Conservation (phyloP, 2,329 filamentous ascomycete species). For the Sclerotinia nivalis region DNA sequence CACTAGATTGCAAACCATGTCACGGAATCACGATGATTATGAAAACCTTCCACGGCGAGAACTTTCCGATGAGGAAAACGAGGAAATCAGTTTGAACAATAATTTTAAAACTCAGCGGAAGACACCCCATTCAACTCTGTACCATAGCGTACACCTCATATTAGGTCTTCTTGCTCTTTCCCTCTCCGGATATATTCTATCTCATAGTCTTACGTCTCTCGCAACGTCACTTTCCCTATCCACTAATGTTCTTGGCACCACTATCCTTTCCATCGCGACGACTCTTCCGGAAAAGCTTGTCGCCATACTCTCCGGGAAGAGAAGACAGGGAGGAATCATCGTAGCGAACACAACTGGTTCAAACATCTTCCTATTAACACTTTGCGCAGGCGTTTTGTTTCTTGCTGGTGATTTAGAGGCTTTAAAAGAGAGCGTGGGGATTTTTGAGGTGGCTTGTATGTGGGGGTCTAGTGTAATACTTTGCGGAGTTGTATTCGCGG, state of each 20-base stretch:
- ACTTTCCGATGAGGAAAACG: neutral
- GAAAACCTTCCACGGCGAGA: neutral
- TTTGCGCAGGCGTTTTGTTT: conserved; percentile 50
- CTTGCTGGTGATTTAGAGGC: conserved; percentile 36
- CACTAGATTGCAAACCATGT: neutral
- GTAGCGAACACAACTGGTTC: conserved; percentile 55
- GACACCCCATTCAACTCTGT: conserved; percentile 36
- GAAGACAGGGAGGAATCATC: conserved; percentile 51
- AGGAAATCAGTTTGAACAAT: neutral
- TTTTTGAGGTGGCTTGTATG: conserved; percentile 40
- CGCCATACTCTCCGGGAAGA: conserved; percentile 49
- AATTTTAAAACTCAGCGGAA: neutral
- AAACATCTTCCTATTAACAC: conserved; percentile 55
- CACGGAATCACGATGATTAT: neutral
- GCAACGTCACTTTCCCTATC: conserved; percentile 47
- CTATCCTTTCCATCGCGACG: conserved; percentile 52
- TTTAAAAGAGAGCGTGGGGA: conserved; percentile 35
- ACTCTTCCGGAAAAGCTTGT: conserved; percentile 56
- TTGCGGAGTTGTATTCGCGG: conserved; percentile 40
- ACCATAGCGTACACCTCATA: conserved; percentile 47
- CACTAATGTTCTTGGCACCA: conserved; percentile 49
- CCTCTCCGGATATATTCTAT: conserved; percentile 51
- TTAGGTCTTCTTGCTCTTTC: conserved; percentile 48
- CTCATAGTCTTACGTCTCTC: conserved; percentile 47
- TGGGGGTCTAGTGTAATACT: conserved; percentile 37